A percentile compares a stretch with the other conserved stretches of the same genome.
Conservation (phyloP, 2,329 filamentous ascomycete genomes). For the Fusarium beomiforme region DNA sequence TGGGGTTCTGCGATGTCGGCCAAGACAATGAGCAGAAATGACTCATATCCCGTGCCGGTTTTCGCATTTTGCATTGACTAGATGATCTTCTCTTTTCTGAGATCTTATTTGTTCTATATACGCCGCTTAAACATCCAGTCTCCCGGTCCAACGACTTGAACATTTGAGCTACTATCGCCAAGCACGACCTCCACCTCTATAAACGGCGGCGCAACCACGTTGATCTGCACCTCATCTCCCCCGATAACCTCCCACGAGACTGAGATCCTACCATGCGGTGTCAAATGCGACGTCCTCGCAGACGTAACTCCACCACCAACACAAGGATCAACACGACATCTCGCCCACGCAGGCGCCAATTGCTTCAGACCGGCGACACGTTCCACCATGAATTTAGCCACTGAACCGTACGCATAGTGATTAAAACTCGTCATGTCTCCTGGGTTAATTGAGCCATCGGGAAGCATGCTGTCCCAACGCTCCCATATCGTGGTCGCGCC, state of each 20-base stretch:
- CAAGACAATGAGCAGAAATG: fast-evolving
- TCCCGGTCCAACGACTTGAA: not conserved
- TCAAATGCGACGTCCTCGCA: not conserved
- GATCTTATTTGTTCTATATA: fast-evolving
- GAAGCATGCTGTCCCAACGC: not conserved
- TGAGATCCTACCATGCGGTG: not conserved
- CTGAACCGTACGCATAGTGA: not conserved
- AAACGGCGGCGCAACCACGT: not conserved
- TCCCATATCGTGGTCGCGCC: not conserved
- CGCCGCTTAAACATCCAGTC: not conserved
- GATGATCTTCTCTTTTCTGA: no score
- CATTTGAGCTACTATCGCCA: fast-evolving
- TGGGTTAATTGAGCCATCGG: not conserved
- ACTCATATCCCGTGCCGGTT: no score
- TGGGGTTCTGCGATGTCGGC: not conserved
- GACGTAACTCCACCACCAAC: not conserved
- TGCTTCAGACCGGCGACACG: not conserved
- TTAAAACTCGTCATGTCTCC: not conserved
- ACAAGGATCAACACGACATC: not conserved
- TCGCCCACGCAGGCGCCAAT: not conserved
- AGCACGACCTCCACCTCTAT: not conserved
- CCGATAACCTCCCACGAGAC: not conserved
- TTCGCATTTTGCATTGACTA: no score
- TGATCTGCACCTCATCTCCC: not conserved
- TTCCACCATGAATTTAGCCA: not conserved